These are phyloP conservation scores for Rhinocladiella similis DNA, from an alignment of 2,329 filamentous ascomycete species.

Conservation along the genomic window DNA sequence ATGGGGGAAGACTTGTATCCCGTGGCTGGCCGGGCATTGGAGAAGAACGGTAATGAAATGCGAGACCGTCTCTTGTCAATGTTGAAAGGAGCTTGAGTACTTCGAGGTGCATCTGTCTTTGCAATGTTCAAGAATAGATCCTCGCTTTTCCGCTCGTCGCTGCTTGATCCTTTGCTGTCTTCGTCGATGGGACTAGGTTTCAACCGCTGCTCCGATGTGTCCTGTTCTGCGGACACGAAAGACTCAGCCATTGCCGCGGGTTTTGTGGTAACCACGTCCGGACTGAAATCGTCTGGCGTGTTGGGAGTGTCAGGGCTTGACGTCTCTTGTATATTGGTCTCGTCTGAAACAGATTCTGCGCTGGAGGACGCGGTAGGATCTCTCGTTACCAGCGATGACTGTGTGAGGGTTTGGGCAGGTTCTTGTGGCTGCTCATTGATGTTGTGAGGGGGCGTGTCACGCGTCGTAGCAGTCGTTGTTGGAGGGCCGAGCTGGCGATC, in stretches of 20 bases:
- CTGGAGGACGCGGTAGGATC: conserved; percentile 7
- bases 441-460: conserved; percentile 10
- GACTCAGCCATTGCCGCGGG: conserved; percentile 30
- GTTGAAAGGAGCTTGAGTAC: conserved; percentile 3
- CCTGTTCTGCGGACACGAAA: conserved; percentile 31
- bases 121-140: conserved; percentile 51
- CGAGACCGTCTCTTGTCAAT: conserved; percentile 24
- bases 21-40: conserved; percentile 22
- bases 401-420: conserved; percentile 1
- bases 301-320: conserved; percentile 23
- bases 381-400: conserved; percentile 7
- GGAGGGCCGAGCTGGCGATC: conserved; percentile 16
- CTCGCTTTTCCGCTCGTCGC: conserved; percentile 44
- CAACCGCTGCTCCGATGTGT: conserved; percentile 28
- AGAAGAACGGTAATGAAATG: conserved; percentile 29
- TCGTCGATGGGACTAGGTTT: conserved; percentile 19
- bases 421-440: conserved; percentile 12
- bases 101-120: conserved; percentile 37
- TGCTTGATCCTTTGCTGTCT: conserved; percentile 35
- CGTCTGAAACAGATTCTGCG: conserved; percentile 13
- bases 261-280: conserved; percentile 15
- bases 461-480: conserved; percentile 7
- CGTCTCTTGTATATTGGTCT: conserved; percentile 8
- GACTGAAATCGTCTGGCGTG: conserved; percentile 15
- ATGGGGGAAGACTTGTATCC: conserved; percentile 23